Evolutionary conservation across 371 early-diverging fungal genomes (phyloP).

Genomic region (Chytridium lagenaria): DNA sequence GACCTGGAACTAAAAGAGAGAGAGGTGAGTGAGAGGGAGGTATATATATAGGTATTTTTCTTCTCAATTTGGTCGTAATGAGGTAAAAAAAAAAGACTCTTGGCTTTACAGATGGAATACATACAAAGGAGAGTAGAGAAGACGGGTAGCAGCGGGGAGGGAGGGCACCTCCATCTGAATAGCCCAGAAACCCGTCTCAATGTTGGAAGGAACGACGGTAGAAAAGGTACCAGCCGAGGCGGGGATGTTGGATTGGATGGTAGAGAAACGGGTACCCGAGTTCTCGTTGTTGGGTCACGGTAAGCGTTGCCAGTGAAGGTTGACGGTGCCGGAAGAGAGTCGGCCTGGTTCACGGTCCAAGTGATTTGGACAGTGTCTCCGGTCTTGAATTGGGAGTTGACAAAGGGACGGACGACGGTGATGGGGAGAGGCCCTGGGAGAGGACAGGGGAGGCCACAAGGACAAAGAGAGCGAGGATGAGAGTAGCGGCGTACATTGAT

Average conservation of each 20-base stretch:
- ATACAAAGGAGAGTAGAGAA: background rate
- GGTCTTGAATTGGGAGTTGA: background rate
- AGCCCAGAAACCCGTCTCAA: background rate
- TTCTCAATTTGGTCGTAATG: too few relatives aligned
- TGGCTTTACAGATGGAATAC: background rate
- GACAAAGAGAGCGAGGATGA: background rate
- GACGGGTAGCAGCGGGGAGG: background rate
- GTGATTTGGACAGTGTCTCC: background rate
- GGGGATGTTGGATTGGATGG: background rate
- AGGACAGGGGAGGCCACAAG: background rate
- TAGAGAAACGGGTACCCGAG: background rate
- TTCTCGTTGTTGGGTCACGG: background rate
- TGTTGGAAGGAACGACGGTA: background rate
- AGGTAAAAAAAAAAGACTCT: background rate
- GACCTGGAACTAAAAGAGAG: background rate
- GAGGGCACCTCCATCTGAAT: background rate
- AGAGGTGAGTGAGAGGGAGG: too few relatives aligned
- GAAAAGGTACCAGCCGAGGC: background rate
- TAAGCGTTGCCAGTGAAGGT: background rate
- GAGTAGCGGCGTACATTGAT: background rate
- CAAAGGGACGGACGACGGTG: background rate
- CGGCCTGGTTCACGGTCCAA: background rate
- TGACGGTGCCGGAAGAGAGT: background rate
- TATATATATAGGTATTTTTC: too few relatives aligned
- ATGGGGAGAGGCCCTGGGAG: background rate